A percentile compares a stretch with the other conserved stretches of the same genome.
These are phyloP conservation scores for Nelumbo lutea DNA, from an alignment of 164 flowering plant species.

Conservation along the genomic window DNA sequence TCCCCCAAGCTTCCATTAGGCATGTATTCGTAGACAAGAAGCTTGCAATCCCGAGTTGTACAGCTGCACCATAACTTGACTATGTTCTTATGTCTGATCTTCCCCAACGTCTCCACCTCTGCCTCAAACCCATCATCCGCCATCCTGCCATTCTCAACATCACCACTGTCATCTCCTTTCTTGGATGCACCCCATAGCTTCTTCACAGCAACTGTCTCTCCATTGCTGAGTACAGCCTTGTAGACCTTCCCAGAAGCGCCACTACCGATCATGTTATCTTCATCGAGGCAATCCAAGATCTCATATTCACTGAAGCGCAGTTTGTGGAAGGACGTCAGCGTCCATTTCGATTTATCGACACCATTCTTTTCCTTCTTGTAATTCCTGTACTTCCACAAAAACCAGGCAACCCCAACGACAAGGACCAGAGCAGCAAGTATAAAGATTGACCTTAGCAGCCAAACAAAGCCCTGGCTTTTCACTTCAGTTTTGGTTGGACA, in stretches of 20 bases:
- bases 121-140: constrained; percentile 53
- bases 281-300: constrained; percentile 59
- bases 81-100: constrained; percentile 72
- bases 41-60: constrained; percentile 53
- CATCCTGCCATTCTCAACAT: constrained; percentile 18
- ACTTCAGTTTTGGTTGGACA: constrained; percentile 27
- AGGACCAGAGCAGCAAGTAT: constrained; percentile 42
- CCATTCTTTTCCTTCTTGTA: constrained; percentile 37
- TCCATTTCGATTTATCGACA: constrained; percentile 63
- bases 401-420: constrained; percentile 44
- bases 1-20: constrained; percentile 78
- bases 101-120: constrained; percentile 68
- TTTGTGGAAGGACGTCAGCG: constrained; percentile 66
- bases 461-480: constrained; percentile 32
- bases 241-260: constrained; percentile 74
- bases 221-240: constrained; percentile 58
- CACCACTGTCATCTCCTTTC: constrained; percentile 36
- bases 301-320: constrained; percentile 59
- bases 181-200: constrained; percentile 52
- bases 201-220: constrained; percentile 74
- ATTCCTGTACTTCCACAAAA: constrained; percentile 40
- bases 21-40: constrained; percentile 76
- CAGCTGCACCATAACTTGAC: constrained; percentile 79
- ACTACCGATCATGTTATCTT: constrained; percentile 63
- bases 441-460: constrained; percentile 48